Conservation (phyloP, 495 filamentous ascomycete genomes). For the Immersiella caudata region DNA sequence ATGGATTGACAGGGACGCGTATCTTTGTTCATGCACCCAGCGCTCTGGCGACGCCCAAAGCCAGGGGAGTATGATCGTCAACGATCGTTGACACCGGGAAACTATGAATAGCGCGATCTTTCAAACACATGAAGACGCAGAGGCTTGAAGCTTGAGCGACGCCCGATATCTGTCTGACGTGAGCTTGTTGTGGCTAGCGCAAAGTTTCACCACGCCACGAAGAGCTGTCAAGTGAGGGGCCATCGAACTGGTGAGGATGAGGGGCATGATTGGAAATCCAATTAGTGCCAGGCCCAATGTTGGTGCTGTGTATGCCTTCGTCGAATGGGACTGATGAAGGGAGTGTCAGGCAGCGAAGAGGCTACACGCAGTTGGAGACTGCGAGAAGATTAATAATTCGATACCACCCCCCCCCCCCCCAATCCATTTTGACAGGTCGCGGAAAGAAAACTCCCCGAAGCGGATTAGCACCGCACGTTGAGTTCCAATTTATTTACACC, state of each 20-base stretch:
- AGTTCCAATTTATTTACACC: neutral
- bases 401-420: neutral
- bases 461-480: neutral
- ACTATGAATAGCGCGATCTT: neutral
- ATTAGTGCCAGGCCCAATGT: neutral
- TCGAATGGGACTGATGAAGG: too few species aligned
- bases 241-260: neutral
- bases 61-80: neutral
- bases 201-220: neutral
- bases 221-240: neutral
- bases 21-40: too few species aligned
- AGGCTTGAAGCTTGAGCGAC: neutral
- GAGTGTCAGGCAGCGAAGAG: too few species aligned
- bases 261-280: neutral
- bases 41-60: too few species aligned
- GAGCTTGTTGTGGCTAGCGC: slow-evolving; percentile 2
- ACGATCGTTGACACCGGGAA: neutral
- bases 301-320: too few species aligned
- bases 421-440: neutral
- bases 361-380: neutral
- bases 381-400: neutral
- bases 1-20: too few species aligned
- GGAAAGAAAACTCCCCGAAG: neutral
- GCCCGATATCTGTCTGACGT: slow-evolving; percentile 4
- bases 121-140: neutral